These are phyloP conservation scores for Tolypocladium capitatum DNA, from an alignment of 2,329 filamentous ascomycete genomes.

Conservation along the genomic window DNA sequence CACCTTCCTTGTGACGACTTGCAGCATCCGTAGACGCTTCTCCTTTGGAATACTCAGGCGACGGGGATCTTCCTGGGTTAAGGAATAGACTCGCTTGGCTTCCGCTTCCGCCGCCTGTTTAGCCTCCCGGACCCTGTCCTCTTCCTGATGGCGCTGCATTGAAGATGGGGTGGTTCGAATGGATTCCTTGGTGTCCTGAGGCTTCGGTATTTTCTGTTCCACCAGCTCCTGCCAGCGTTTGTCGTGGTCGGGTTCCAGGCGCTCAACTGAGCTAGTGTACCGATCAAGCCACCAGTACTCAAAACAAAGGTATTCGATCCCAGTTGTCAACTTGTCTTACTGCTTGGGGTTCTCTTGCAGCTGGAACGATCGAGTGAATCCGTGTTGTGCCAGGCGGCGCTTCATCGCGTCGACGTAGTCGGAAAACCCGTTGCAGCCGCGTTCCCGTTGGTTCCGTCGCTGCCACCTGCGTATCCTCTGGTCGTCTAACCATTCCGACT, in stretches of 20 bases:
- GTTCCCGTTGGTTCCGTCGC: slow-evolving; percentile 4
- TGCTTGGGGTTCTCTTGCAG: slow-evolving; percentile 14
- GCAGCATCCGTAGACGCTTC: slow-evolving; percentile 2
- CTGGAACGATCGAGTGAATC: slow-evolving; percentile 15
- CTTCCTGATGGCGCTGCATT: not conserved
- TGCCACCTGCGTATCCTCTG: slow-evolving; percentile 4
- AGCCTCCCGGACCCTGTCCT: not conserved
- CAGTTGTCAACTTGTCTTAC: slow-evolving; percentile 18
- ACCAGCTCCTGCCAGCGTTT: slow-evolving; percentile 17
- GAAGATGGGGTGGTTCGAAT: slow-evolving; percentile 1
- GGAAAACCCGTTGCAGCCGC: slow-evolving; percentile 7
- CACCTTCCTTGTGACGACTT: not conserved
- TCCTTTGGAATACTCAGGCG: slow-evolving; percentile 1
- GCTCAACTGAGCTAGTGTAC: slow-evolving; percentile 9
- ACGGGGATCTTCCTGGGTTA: slow-evolving; percentile 1
- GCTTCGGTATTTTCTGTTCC: slow-evolving; percentile 12
- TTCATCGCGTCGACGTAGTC: slow-evolving; percentile 13
- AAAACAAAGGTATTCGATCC: slow-evolving; percentile 23
- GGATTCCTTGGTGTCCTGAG: slow-evolving; percentile 6
- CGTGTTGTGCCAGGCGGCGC: slow-evolving; percentile 13
- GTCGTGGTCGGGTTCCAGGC: slow-evolving; percentile 12
- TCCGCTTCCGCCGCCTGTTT: not conserved
- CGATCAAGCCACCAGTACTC: slow-evolving; percentile 12
- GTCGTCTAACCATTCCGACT: slow-evolving; percentile 1
- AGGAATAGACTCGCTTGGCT: not conserved